Base-by-base conservation (phyloP, 2,329 filamentous ascomycete species). In the Neonectria ditissima region DNA sequence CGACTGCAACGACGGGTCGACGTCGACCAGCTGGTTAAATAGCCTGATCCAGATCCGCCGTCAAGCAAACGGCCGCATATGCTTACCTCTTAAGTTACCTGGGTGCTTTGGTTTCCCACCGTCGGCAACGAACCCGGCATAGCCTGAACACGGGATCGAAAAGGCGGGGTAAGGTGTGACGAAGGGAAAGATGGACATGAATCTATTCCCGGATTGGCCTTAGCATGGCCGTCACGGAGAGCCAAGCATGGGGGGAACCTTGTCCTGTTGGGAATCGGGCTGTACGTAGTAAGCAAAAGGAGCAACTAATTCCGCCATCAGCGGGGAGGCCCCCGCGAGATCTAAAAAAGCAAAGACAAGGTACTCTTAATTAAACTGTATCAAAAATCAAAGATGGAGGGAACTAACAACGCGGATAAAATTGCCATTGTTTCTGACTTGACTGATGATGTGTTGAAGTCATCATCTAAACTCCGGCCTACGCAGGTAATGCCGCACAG, bases 1-100 rank as follows among this genome's bases (percentile, higher is more conserved):
- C 22, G 26, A 18, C 22, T 47, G 47, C n/a, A 54, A 41, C 56
- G 26, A 20, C 39, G 54, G 34, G 59, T 69, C 54, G 59, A 69
- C 63, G 66, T 67, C 63, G 60, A 69, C 63, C 63, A 30, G 28
- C 16, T 28, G 59, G 66, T 69, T 69, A 69, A 65, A 65, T 67
- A 63, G 41, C 6, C 13, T 5, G 28, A n/a, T 20, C 51, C 20
- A 16, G n/a, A n/a, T 16, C 18, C 5, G 30, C n/a, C 22, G 22
- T 37, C 50, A 24, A 34, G 32, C 14, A 34, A 16, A 13, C 13
- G 30, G 32, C 32, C 10, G 30, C 30, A n/a, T n/a, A n/a, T n/a
- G n/a, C n/a, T n/a, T n/a, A n/a, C n/a, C n/a, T n/a, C n/a, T n/a
- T n/a, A n/a, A n/a, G n/a, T n/a, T n/a, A n/a, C n/a, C n/a, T n/a